phyloP scores from a whole-genome alignment of 139 green algal genomes.

The Axilococcus clingmanii region DNA sequence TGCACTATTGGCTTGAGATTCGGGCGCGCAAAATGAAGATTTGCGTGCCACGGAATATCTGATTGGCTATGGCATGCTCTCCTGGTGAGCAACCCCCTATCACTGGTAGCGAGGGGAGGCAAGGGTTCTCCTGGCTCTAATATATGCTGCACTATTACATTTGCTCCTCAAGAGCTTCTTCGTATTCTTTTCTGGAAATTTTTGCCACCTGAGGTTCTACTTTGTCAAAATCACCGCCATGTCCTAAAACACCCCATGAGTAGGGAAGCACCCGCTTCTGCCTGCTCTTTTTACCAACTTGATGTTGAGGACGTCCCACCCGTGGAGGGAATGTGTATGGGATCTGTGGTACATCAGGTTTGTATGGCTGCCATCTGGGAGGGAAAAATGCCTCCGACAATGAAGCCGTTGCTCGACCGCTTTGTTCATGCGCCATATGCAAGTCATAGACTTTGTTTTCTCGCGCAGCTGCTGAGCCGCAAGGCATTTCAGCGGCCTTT shows the following conservation, averaged over 20 bases:
- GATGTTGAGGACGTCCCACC: background rate
- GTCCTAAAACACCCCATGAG: conserved; percentile 9
- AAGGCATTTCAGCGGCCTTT: background rate
- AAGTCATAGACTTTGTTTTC: background rate
- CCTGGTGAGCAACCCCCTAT: no score
- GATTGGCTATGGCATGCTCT: no score
- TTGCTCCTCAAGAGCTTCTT: no score
- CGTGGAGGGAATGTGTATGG: conserved; percentile 26
- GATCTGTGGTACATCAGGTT: conserved; percentile 12
- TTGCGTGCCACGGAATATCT: no score
- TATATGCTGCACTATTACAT: no score
- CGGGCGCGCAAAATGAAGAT: no score
- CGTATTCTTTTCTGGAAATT: conserved; percentile 20
- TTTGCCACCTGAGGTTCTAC: conserved; percentile 14
- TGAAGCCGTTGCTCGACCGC: conserved; percentile 2
- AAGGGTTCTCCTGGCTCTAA: no score
- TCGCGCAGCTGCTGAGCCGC: background rate
- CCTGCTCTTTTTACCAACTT: background rate
- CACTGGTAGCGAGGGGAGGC: no score
- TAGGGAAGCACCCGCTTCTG: conserved; percentile 1
- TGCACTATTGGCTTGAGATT: no score
- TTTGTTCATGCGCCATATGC: conserved; percentile 1
- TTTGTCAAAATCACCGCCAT: conserved; percentile 8
- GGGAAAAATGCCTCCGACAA: conserved; percentile 9
- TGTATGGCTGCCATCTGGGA: conserved; percentile 19